phyloP scores from a whole-genome alignment of 139 green algal species.

The Mychonastes homosphaera region DNA sequence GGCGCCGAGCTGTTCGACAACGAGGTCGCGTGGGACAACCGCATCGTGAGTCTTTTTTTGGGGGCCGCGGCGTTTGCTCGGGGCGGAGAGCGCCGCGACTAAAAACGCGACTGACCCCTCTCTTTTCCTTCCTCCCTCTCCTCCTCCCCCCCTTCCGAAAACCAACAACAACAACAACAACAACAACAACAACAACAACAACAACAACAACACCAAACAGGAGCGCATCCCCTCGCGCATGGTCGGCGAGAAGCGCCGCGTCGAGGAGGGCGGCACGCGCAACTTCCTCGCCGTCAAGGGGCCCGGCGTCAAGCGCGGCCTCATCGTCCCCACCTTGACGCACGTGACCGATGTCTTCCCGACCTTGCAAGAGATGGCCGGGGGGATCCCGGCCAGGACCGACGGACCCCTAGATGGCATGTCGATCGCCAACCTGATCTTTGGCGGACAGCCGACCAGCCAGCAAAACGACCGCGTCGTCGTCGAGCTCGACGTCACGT shows the following conservation, averaged over 20 bases:
- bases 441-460: neutral
- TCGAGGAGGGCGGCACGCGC: slow-evolving; percentile 13
- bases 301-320: slow-evolving; percentile 4
- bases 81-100: neutral
- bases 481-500: neutral
- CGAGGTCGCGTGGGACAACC: slow-evolving; percentile 2
- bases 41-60: slow-evolving; percentile 4
- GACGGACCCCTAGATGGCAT: slow-evolving; percentile 7
- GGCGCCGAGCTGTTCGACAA: slow-evolving; percentile 13
- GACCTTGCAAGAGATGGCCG: slow-evolving; percentile 7
- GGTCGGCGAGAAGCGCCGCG: slow-evolving; percentile 8
- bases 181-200: neutral
- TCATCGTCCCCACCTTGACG: slow-evolving; percentile 2
- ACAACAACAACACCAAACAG: slow-evolving; percentile 1
- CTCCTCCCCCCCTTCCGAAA: neutral
- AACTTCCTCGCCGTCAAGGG: slow-evolving; percentile 12
- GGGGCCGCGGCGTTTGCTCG: neutral
- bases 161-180: neutral
- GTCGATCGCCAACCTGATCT: slow-evolving; percentile 8
- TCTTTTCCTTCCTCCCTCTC: neutral
- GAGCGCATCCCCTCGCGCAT: slow-evolving; percentile 14
- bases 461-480: slow-evolving; percentile 1
- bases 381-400: neutral
- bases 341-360: slow-evolving; percentile 12
- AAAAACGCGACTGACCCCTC: neutral